Evolutionary conservation across 306 rosid species (phyloP).

Genomic region (Prunus kanzakura): DNA sequence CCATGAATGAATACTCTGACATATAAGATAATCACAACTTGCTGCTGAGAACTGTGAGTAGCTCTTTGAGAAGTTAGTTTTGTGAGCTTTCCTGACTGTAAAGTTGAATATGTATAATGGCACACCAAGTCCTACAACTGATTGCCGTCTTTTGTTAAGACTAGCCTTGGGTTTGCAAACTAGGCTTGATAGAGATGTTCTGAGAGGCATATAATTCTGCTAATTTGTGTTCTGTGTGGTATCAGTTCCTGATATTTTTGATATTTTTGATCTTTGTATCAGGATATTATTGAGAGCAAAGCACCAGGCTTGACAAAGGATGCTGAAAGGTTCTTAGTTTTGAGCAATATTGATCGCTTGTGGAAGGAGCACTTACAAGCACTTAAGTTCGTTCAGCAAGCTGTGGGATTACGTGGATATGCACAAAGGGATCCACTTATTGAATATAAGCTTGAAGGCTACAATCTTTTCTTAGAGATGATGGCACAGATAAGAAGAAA

Average conservation of each 20-base stretch:
- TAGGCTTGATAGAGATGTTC: background rate
- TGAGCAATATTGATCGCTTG: conserved; percentile 87
- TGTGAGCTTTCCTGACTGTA: background rate
- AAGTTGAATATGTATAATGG: background rate
- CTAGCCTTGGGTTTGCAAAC: background rate
- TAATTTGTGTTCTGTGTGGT: background rate
- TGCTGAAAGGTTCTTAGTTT: conserved; percentile 84
- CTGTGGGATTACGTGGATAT: conserved; percentile 88
- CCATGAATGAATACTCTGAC: background rate
- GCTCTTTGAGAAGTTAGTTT: background rate
- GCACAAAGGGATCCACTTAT: conserved; percentile 98
- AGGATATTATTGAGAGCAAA: conserved; percentile 74
- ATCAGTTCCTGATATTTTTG: background rate
- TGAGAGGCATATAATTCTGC: background rate
- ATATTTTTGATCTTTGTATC: background rate
- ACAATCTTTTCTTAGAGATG: conserved; percentile 97
- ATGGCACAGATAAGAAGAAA: conserved; percentile 98
- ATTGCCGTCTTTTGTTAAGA: background rate
- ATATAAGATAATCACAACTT: background rate
- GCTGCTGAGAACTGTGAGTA: background rate
- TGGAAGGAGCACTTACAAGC: conserved; percentile 99
- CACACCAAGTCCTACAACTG: background rate
- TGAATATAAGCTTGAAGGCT: conserved; percentile 95
- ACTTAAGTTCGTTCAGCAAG: conserved; percentile 93
- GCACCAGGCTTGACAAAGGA: conserved; percentile 92